Percentiles rank a stretch among this genome's conserved stretches.
phyloP scores from a whole-genome alignment of 768 basidiomycete species.

The Termitomyces sp. region DNA sequence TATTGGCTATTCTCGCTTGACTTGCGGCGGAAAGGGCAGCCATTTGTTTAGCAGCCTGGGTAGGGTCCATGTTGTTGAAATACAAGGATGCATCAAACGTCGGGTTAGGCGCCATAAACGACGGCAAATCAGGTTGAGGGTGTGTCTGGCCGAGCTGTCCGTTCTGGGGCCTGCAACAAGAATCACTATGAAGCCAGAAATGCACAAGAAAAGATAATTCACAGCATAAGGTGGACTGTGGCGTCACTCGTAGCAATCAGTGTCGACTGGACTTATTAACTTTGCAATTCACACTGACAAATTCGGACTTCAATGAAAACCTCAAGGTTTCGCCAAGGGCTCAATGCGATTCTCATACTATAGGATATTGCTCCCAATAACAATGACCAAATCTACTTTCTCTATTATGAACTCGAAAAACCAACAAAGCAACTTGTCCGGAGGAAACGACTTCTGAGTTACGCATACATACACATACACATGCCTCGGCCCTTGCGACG shows the following conservation, averaged over 20 bases:
- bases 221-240: conserved; percentile 24
- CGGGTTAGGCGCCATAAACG: conserved; percentile 24
- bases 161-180: conserved; percentile 23
- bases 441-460: not conserved
- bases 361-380: too few species aligned
- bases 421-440: not conserved
- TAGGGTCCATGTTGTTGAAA: conserved; percentile 56
- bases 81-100: conserved; percentile 30
- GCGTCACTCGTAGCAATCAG: conserved; percentile 7
- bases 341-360: not conserved
- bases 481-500: not conserved
- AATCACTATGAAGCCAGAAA: conserved; percentile 8
- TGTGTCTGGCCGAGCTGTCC: conserved; percentile 25
- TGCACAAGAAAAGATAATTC: conserved; percentile 15
- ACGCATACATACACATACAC: too few species aligned
- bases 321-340: not conserved
- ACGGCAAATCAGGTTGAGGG: conserved; percentile 23
- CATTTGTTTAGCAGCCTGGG: conserved; percentile 74
- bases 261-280: conserved; percentile 1
- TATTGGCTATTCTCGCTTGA: conserved; percentile 53
- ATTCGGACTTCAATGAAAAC: conserved; percentile 3
- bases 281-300: conserved; percentile 8
- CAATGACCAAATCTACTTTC: not conserved
- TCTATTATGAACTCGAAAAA: not conserved
- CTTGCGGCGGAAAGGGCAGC: conserved; percentile 65